Conservation (phyloP, 2,329 filamentous ascomycete genomes). For the Stemphylium vesicarium region DNA sequence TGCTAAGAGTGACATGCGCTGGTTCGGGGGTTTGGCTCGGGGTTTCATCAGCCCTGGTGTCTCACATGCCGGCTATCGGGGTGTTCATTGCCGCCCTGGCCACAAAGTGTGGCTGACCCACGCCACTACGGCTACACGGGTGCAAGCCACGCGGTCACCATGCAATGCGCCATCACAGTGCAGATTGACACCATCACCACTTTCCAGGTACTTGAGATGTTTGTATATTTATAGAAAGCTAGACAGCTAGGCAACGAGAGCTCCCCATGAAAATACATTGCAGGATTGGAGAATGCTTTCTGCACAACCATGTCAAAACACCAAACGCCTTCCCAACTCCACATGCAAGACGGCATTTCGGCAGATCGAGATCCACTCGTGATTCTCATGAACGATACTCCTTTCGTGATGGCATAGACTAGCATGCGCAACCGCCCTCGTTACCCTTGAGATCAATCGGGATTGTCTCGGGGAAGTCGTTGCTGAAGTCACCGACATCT, state of each 20-base stretch:
- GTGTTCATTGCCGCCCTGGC: conserved; percentile 8
- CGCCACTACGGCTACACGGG: conserved; percentile 17
- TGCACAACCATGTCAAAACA: conserved; percentile 28
- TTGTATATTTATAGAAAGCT: conserved; percentile 22
- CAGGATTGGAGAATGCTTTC: conserved; percentile 21
- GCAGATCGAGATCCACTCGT: conserved; percentile 1
- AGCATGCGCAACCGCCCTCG: conserved; percentile 92
- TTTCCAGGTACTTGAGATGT: not conserved
- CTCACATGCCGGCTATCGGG: conserved; percentile 17
- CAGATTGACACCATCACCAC: not conserved
- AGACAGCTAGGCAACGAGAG: conserved; percentile 16
- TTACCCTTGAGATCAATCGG: conserved; percentile 97
- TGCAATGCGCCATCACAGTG: not conserved
- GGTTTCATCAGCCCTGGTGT: conserved; percentile 16
- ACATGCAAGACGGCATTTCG: conserved; percentile 13
- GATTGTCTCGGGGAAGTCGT: conserved; percentile 96
- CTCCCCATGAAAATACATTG: conserved; percentile 15
- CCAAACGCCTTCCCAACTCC: conserved; percentile 41
- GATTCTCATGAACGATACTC: conserved; percentile 12
- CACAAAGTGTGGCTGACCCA: conserved; percentile 24
- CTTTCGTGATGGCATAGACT: conserved; percentile 15
- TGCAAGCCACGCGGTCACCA: conserved; percentile 1
- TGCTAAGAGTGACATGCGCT: not conserved
- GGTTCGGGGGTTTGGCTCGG: conserved; percentile 3
- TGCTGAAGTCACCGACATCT: conserved; percentile 96